Base-by-base conservation (phyloP, 75 land plant genomes). In the Pseudotsuga menziesii region DNA sequence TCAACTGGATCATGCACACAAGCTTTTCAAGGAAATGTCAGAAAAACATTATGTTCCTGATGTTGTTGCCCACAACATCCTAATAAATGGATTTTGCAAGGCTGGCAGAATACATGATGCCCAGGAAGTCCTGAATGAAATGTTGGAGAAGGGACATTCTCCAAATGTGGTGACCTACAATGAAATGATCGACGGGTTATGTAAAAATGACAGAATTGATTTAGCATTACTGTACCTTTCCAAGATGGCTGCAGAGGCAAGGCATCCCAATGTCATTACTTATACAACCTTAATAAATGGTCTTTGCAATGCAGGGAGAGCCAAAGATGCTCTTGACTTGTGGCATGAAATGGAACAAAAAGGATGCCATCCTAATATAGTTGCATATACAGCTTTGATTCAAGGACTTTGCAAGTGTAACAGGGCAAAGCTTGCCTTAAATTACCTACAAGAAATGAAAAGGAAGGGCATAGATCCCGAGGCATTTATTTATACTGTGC, bases 231-330 rank as follows among this genome's bases (percentile, higher is more conserved):
- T 59, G 36, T 89, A 62, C 39, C 78, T 77, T 67, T 79, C 84
- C 17, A 84, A 32, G 74, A 89, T 89, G 91, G 35, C 54, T 54
- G 74, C 62, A 56, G 76, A 78, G 60, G 78, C 73, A 41, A 77
- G 78, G 64, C 73, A 72, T 32, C 92, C 97, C 3, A 90, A 81
- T 75, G 88, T 94, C 7, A 61, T 92, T 58, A 86, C 90, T 11
- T 92, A 92, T 80, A 90, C 97, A 11, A 94, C 88, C 39, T 82
- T 94, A 76, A 81, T 94, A 23, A 84, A 94, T 83, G 95, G 97
- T 12, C 76, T 89, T 29, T 92, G 88, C 77, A 88, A 82, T 83
- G 74, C 80, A 71, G 85, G 84, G 73, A 82, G 77, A 76, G 83
- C 88, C 72, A 87, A 83, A 27, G 93, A 94, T 62, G 97, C 95